phyloP scores from a whole-genome alignment of 2,329 filamentous ascomycete genomes.

The Alternaria consortialis region DNA sequence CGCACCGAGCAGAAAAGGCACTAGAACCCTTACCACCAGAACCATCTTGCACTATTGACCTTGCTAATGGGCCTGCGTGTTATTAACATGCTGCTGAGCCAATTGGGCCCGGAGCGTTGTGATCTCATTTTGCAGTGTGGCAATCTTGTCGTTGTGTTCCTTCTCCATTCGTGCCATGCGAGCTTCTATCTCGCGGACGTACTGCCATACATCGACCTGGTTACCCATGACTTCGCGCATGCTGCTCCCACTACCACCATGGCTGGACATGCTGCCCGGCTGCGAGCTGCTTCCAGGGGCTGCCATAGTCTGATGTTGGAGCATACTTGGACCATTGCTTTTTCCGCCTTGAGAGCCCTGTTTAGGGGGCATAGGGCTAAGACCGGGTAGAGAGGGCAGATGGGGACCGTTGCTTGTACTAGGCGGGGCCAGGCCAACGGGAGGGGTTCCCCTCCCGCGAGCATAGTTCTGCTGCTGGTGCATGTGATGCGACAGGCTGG shows the following conservation, averaged over 20 bases:
- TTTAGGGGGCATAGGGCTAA: slow-evolving; percentile 48
- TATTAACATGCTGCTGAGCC: slow-evolving; percentile 47
- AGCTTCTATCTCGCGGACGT: slow-evolving; percentile 74
- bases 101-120: slow-evolving; percentile 49
- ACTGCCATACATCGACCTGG: slow-evolving; percentile 69
- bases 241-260: slow-evolving; percentile 67
- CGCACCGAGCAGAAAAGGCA: slow-evolving; percentile 4
- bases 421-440: slow-evolving; percentile 55
- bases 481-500: slow-evolving; percentile 71
- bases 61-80: slow-evolving; percentile 30
- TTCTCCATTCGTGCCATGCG: slow-evolving; percentile 58
- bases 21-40: neutral
- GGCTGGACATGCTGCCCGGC: slow-evolving; percentile 60
- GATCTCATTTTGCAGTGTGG: slow-evolving; percentile 56
- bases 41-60: slow-evolving; percentile 13
- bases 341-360: slow-evolving; percentile 45
- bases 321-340: slow-evolving; percentile 50
- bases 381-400: slow-evolving; percentile 54
- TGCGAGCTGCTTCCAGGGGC: slow-evolving; percentile 56
- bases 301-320: slow-evolving; percentile 52
- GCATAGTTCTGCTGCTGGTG: slow-evolving; percentile 70
- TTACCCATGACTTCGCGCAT: slow-evolving; percentile 73
- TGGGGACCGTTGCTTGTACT: slow-evolving; percentile 54
- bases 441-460: slow-evolving; percentile 65
- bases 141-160: slow-evolving; percentile 58